These are phyloP conservation scores for Apophysomyces variabilis DNA, from an alignment of 371 early-diverging fungal species.

Conservation along the genomic window DNA sequence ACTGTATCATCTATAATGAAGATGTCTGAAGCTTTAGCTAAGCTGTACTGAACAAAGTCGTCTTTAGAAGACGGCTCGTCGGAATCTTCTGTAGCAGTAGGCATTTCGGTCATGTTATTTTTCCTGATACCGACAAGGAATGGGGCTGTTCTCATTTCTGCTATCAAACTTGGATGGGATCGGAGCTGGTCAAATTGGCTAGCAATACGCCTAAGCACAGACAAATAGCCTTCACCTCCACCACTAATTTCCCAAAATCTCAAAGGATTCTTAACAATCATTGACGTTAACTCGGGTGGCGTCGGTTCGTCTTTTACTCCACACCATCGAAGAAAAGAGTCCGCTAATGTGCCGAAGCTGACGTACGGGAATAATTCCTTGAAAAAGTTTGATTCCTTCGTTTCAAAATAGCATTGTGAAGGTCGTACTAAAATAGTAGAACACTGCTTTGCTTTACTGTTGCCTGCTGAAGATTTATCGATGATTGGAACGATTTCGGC, in stretches of 20 bases:
- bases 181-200: constrained; percentile 61
- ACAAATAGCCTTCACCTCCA: constrained; percentile 76
- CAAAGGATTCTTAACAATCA: constrained; percentile 72
- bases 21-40: constrained; percentile 76
- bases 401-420: constrained; percentile 67
- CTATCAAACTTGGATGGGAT: constrained; percentile 48
- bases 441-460: constrained; percentile 12
- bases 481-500: constrained; percentile 72
- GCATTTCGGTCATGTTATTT: constrained; percentile 21
- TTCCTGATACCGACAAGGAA: constrained; percentile 61
- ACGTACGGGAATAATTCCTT: constrained; percentile 69
- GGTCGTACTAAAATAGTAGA: constrained; percentile 47
- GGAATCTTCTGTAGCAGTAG: not conserved
- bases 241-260: constrained; percentile 70
- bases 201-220: constrained; percentile 77
- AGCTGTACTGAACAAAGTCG: constrained; percentile 61
- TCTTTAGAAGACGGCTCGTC: constrained; percentile 25
- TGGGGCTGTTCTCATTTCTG: constrained; percentile 63
- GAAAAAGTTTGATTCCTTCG: constrained; percentile 49
- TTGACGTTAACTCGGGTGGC: constrained; percentile 72
- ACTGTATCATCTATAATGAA: constrained; percentile 84
- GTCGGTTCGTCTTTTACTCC: constrained; percentile 90
- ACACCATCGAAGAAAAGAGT: constrained; percentile 80
- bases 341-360: constrained; percentile 76
- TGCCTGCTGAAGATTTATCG: constrained; percentile 23